Conservation (phyloP, 2,329 filamentous ascomycete genomes). For the Trichoderma aggressivum region DNA sequence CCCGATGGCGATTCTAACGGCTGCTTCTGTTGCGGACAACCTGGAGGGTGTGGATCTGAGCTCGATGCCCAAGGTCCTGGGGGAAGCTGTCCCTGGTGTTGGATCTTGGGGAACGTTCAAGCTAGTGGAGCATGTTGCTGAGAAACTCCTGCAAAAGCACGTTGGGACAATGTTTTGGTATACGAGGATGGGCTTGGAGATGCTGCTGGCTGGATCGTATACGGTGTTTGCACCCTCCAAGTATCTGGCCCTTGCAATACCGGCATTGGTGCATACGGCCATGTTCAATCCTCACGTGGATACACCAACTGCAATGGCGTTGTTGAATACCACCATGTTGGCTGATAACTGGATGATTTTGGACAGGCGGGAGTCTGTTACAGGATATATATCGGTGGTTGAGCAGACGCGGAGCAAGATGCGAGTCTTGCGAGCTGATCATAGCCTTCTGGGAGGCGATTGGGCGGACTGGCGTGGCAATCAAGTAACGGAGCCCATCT, state of each 20-base stretch:
- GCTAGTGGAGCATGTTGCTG: slow-evolving; percentile 42
- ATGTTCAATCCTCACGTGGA: slow-evolving; percentile 72
- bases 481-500: slow-evolving; percentile 77
- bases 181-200: slow-evolving; percentile 69
- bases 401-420: slow-evolving; percentile 70
- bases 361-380: slow-evolving; percentile 79
- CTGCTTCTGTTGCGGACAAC: slow-evolving; percentile 60
- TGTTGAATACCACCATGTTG: slow-evolving; percentile 64
- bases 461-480: slow-evolving; percentile 63
- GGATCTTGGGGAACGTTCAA: slow-evolving; percentile 64
- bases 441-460: slow-evolving; percentile 88
- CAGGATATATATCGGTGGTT: slow-evolving; percentile 88
- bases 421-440: slow-evolving; percentile 85
- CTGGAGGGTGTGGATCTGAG: slow-evolving; percentile 60
- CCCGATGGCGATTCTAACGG: slow-evolving; percentile 62
- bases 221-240: slow-evolving; percentile 65
- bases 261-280: slow-evolving; percentile 68
- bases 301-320: slow-evolving; percentile 54
- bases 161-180: slow-evolving; percentile 63
- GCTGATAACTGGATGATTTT: slow-evolving; percentile 69
- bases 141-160: slow-evolving; percentile 41
- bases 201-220: slow-evolving; percentile 63
- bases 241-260: slow-evolving; percentile 62
- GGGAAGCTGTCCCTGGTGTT: slow-evolving; percentile 63
- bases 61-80: slow-evolving; percentile 52